Conservation (phyloP, 2,329 filamentous ascomycete genomes). For the Fusarium concolor region DNA sequence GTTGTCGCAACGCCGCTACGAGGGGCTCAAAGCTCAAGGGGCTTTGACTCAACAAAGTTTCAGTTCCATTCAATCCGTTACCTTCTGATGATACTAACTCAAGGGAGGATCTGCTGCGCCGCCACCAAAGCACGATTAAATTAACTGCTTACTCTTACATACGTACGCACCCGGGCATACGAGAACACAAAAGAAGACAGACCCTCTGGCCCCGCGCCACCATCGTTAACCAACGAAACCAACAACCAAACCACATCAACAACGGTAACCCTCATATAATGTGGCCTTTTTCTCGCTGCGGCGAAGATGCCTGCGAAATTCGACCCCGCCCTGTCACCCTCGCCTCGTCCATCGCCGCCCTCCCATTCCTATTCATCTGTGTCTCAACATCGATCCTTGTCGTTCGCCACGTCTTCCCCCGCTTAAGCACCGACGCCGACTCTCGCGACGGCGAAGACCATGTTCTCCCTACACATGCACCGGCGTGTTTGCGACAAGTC, state of each 20-base stretch:
- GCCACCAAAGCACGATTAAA: not conserved
- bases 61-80: slow-evolving; percentile 7
- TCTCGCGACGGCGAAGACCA: slow-evolving; percentile 68
- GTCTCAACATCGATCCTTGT: slow-evolving; percentile 70
- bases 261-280: slow-evolving; percentile 40
- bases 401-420: slow-evolving; percentile 76
- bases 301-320: slow-evolving; percentile 65
- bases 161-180: not conserved
- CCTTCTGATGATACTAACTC: slow-evolving; percentile 4
- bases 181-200: slow-evolving; percentile 3
- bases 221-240: slow-evolving; percentile 1
- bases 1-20: slow-evolving; percentile 22
- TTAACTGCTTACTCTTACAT: not conserved
- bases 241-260: not conserved
- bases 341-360: slow-evolving; percentile 68
- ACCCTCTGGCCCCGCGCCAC: slow-evolving; percentile 15
- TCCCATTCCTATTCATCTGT: slow-evolving; percentile 80
- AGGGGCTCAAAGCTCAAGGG: slow-evolving; percentile 10
- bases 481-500: slow-evolving; percentile 66
- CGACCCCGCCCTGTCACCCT: slow-evolving; percentile 56
- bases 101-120: slow-evolving; percentile 25
- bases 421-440: slow-evolving; percentile 69
- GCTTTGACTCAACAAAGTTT: slow-evolving; percentile 4
- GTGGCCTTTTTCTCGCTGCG: slow-evolving; percentile 64
- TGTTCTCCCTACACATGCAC: slow-evolving; percentile 71